These are phyloP conservation scores for Thraustotheca clavata DNA, from an alignment of 352 stramenopile species.

Conservation along the genomic window DNA sequence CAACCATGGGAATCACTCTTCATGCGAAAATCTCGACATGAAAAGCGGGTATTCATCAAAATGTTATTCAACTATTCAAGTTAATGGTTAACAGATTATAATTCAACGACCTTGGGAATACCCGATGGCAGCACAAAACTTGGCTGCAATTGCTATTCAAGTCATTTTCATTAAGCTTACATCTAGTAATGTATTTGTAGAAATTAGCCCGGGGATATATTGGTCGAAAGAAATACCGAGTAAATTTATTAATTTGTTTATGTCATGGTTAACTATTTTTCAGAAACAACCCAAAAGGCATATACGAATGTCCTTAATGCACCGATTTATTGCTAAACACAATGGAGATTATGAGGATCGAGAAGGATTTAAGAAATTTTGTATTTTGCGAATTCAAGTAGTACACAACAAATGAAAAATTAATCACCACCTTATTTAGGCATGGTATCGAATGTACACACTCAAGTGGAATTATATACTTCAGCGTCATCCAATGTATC, in stretches of 20 bases:
- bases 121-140: constrained; percentile 72
- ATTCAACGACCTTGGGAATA: constrained; percentile 63
- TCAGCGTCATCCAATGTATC: constrained; percentile 60
- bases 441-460: constrained; percentile 57
- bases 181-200: constrained; percentile 20
- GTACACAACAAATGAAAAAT: neutral
- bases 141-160: constrained; percentile 71
- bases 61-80: neutral
- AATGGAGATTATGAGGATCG: constrained; percentile 47
- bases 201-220: constrained; percentile 61
- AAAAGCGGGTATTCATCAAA: constrained; percentile 45
- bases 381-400: constrained; percentile 42
- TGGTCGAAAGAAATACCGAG: constrained; percentile 26
- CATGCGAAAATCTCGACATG: constrained; percentile 57
- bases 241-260: neutral
- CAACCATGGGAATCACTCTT: constrained; percentile 63
- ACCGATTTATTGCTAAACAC: constrained; percentile 50
- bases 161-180: constrained; percentile 1
- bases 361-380: constrained; percentile 46
- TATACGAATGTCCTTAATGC: constrained; percentile 40
- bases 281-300: constrained; percentile 1
- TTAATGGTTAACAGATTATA: constrained; percentile 35
- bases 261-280: neutral
- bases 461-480: constrained; percentile 37
- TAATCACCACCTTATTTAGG: constrained; percentile 16